Evolutionary conservation across 805 yeast genomes (phyloP).

Genomic region (Saturnispora sekii): DNA sequence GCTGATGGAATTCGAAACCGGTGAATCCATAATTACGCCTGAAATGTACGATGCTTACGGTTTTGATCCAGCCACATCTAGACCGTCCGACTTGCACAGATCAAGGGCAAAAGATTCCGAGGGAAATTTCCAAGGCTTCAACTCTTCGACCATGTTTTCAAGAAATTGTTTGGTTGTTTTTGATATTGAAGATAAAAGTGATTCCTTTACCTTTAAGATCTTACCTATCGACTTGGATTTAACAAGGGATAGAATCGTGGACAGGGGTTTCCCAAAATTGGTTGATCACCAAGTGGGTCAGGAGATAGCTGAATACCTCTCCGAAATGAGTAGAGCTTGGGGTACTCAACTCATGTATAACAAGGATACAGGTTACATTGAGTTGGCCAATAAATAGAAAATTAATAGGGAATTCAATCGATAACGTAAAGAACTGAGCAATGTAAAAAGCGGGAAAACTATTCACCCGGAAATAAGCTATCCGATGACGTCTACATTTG

Average conservation of each 20-base stretch:
- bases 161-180: conserved; percentile 21
- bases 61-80: conserved; percentile 15
- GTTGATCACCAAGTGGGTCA: conserved; percentile 18
- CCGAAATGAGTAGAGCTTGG: conserved; percentile 19
- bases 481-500: no score
- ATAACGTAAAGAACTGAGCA: no score
- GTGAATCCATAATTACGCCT: conserved; percentile 19
- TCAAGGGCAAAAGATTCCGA: conserved; percentile 20
- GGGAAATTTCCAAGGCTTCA: conserved; percentile 22
- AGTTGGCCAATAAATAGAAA: background rate
- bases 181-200: conserved; percentile 12
- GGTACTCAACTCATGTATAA: conserved; percentile 19
- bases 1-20: conserved; percentile 23
- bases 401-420: background rate
- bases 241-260: conserved; percentile 16
- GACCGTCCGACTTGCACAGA: conserved; percentile 23
- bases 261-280: conserved; percentile 22
- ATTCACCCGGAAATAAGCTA: background rate
- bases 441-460: background rate
- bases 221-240: conserved; percentile 22
- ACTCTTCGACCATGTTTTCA: conserved; percentile 20
- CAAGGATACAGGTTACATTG: conserved; percentile 17
- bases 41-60: conserved; percentile 22
- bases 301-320: conserved; percentile 19
- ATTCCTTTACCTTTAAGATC: conserved; percentile 15